These are phyloP conservation scores for Arctium minus DNA, from an alignment of 129 eudicot genomes.

Conservation along the genomic window DNA sequence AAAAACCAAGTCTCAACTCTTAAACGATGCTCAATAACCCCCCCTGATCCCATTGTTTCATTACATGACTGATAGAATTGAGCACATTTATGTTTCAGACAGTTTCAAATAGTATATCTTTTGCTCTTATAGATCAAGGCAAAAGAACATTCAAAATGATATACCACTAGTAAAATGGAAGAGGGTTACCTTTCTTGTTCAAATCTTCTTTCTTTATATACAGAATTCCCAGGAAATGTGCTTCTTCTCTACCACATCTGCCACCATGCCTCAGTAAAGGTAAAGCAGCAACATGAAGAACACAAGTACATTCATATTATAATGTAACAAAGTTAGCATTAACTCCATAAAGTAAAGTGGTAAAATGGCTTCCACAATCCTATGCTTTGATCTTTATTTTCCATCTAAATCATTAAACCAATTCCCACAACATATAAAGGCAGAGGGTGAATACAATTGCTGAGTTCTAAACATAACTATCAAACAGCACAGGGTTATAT, in stretches of 20 bases:
- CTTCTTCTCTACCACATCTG: not conserved
- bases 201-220: not conserved
- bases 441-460: too few relatives aligned
- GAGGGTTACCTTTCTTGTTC: constrained; percentile 4
- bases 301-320: not conserved
- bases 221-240: not conserved
- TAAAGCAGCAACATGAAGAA: not conserved
- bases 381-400: not conserved
- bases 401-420: not conserved
- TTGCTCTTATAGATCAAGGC: not conserved
- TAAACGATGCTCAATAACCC: too few relatives aligned
- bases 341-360: not conserved
- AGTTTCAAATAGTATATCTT: not conserved
- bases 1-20: too few relatives aligned
- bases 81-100: not conserved
- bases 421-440: not conserved
- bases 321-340: not conserved
- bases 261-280: not conserved
- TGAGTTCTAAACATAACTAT: too few relatives aligned
- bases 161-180: not conserved
- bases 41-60: too few relatives aligned
- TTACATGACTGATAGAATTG: too few relatives aligned
- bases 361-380: not conserved
- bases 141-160: not conserved
- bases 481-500: not conserved